A percentile compares a stretch with the other conserved stretches of the same genome.
Conservation (phyloP, 2,329 filamentous ascomycete genomes). For the Herpotrichia juniperi region DNA sequence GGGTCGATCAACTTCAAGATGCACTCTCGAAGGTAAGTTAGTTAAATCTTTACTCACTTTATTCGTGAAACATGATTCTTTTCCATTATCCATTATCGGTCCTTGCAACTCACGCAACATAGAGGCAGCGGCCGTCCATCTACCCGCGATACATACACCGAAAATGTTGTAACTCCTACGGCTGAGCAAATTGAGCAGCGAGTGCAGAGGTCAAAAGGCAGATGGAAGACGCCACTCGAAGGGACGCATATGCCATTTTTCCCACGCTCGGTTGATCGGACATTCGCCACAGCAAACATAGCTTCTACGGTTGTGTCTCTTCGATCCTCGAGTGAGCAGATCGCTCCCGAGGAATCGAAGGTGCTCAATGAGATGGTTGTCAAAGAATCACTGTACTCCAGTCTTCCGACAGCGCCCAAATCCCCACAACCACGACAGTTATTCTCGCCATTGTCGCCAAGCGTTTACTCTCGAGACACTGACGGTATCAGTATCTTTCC, state of each 20-base stretch:
- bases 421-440: constrained; percentile 16
- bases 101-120: background rate
- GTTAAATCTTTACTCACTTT: background rate
- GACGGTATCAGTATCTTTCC: constrained; percentile 45
- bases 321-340: background rate
- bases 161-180: constrained; percentile 35
- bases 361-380: background rate
- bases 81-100: background rate
- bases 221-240: constrained; percentile 51
- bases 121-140: constrained; percentile 1
- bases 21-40: constrained; percentile 7
- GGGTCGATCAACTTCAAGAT: constrained; percentile 11
- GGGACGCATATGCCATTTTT: constrained; percentile 35
- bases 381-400: background rate
- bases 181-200: constrained; percentile 47
- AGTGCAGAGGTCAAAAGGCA: constrained; percentile 44
- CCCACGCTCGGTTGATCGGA: constrained; percentile 33
- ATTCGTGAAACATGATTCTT: background rate
- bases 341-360: background rate
- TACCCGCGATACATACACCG: constrained; percentile 2
- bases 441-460: constrained; percentile 50
- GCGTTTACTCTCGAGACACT: constrained; percentile 53
- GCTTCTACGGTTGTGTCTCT: background rate
- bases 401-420: constrained; percentile 3
- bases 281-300: constrained; percentile 19